Percentiles rank a stretch among this genome's conserved stretches.
These are phyloP conservation scores for Lomentospora prolificans DNA, from an alignment of 2,329 filamentous ascomycete genomes.

Conservation along the genomic window DNA sequence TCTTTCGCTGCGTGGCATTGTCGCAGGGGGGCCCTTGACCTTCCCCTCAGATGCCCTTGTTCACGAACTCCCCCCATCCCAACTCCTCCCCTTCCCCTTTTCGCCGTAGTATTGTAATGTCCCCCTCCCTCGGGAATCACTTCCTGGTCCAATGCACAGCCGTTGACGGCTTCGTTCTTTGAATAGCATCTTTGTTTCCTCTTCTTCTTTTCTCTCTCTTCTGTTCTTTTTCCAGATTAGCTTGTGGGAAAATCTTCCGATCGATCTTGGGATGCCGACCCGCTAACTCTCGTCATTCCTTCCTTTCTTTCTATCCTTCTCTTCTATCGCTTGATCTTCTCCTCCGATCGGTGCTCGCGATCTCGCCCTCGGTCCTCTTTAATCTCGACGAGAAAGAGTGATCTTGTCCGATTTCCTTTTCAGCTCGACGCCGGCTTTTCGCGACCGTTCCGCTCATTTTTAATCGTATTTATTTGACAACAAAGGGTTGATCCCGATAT, in stretches of 20 bases:
- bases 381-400: neutral
- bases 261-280: constrained; percentile 10
- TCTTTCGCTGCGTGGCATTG: neutral
- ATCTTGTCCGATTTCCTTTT: neutral
- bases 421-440: neutral
- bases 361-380: neutral
- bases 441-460: neutral
- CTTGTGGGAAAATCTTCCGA: neutral
- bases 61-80: constrained; percentile 6
- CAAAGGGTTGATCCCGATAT: neutral
- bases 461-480: neutral
- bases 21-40: neutral
- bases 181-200: constrained; percentile 9
- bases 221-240: constrained; percentile 12
- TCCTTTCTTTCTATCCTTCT: constrained; percentile 7
- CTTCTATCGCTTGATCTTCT: constrained; percentile 10
- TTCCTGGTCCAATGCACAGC: neutral
- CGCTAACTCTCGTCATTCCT: constrained; percentile 6
- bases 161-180: constrained; percentile 9
- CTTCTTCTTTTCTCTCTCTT: constrained; percentile 12
- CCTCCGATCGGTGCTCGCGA: neutral
- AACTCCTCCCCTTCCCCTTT: neutral
- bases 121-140: neutral
- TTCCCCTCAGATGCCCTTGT: constrained; percentile 8
- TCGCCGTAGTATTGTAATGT: neutral